Conservation (phyloP, 352 stramenopile genomes). For the Phytophthora tubulina region DNA sequence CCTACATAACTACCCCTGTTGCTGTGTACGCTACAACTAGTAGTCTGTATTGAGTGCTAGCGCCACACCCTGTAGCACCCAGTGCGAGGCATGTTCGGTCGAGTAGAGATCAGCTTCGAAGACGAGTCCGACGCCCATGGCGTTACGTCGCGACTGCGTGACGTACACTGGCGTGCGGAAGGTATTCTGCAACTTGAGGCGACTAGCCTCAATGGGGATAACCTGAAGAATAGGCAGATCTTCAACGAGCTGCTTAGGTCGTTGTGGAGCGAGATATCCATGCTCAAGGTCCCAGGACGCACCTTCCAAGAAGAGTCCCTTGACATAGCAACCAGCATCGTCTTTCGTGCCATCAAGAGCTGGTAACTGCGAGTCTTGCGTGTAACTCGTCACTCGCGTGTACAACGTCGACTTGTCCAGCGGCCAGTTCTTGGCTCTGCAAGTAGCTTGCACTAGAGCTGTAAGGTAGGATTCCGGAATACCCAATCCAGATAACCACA, state of each 20-base stretch:
- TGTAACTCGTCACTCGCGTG: constrained; percentile 93
- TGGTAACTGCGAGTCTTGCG: constrained; percentile 65
- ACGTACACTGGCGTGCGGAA: constrained; percentile 97
- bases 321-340: constrained; percentile 93
- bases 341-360: constrained; percentile 42
- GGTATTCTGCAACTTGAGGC: constrained; percentile 95
- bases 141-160: constrained; percentile 94
- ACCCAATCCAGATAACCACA: constrained; percentile 95
- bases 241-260: constrained; percentile 95
- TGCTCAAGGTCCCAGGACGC: constrained; percentile 92
- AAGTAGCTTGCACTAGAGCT: constrained; percentile 95
- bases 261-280: constrained; percentile 83
- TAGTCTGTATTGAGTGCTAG: constrained; percentile 94
- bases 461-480: constrained; percentile 97
- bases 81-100: constrained; percentile 93
- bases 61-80: constrained; percentile 95
- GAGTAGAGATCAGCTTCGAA: constrained; percentile 95
- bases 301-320: constrained; percentile 94
- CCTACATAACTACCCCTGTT: no score
- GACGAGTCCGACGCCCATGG: constrained; percentile 96
- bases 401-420: constrained; percentile 96
- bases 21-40: constrained; percentile 16
- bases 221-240: constrained; percentile 95
- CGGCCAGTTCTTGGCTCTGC: constrained; percentile 93
- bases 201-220: constrained; percentile 95